Evolutionary conservation across 345 rosid genomes (phyloP), one percentile per base, ranked within the genome.

Genomic region (Cardiospermum halicacabum): DNA sequence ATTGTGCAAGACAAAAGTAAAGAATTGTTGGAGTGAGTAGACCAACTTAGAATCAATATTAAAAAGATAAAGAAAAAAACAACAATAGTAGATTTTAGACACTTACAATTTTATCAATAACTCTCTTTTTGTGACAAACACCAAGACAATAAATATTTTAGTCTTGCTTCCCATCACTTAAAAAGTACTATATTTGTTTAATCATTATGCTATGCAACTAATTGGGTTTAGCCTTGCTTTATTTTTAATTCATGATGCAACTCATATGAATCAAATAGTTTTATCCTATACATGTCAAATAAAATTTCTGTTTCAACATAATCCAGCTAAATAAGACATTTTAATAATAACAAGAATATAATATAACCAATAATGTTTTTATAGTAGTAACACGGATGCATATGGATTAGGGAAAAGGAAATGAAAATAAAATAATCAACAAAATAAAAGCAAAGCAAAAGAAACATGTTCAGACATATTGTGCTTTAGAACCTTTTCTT

Each of bases 381-480:
- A n/a, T n/a, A 21, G 8, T 12, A 30, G 47, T 28, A 47, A 3
- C 30, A 47, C 13, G n/a, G 51, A 18, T n/a, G 13, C 42, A 15
- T 12, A 60, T 27, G 37, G 21, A 25, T 3, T 36, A 61, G 10
- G 7, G 10, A 34, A 34, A 1, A 11, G 10, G 10, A 34, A 34
- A 34, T 34, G 39, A 4, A 50, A 55, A 39, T 28, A 4, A 3
- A 7, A 3, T 25, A 36, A 24, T n/a, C 24, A 64, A 45, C 26
- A 45, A 32, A 42, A 53, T 47, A 8, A 57, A 61, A 56, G 64
- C n/a, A 36, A 26, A 56, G n/a, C n/a, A 47, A 16, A 42, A 18
- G 42, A 26, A 34, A 93, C 98, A 97, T 86, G 99, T 73, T 91
- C 99, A 74, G 95, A 81, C 92, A 94, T 91, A 81, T 89, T 91